phyloP scores from a whole-genome alignment of 2,329 filamentous ascomycete genomes.

The Diplodia intermedia region DNA sequence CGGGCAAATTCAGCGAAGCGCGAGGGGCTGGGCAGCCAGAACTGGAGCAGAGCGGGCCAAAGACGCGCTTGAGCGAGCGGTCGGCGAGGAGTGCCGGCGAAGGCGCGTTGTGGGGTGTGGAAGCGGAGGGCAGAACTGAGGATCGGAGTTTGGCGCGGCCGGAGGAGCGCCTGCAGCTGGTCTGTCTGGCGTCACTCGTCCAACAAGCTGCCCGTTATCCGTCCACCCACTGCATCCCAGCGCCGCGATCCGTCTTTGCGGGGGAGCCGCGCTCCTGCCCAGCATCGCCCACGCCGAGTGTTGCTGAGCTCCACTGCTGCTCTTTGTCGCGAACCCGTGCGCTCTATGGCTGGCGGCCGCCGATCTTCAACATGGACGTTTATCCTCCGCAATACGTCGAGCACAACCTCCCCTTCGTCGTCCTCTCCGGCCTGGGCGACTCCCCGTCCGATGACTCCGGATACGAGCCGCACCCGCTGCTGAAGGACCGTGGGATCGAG shows the following conservation, averaged over 20 bases:
- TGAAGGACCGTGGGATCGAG: conserved; percentile 55
- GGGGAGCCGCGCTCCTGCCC: conserved; percentile 27
- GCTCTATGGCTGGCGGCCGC: conserved; percentile 29
- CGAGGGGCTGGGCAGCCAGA: neutral
- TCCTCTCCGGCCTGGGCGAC: conserved; percentile 75
- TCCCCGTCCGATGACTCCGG: conserved; percentile 37
- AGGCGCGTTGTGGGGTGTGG: conserved; percentile 15
- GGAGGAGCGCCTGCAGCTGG: conserved; percentile 1
- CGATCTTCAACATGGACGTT: conserved; percentile 69
- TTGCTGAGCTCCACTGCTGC: conserved; percentile 16
- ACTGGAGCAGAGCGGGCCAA: neutral
- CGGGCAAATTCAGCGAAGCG: neutral
- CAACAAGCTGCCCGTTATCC: neutral
- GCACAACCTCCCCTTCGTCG: conserved; percentile 84
- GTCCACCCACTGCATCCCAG: conserved; percentile 9
- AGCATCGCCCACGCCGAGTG: conserved; percentile 19
- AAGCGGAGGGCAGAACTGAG: conserved; percentile 26
- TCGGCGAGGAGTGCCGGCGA: conserved; percentile 3
- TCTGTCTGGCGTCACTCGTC: conserved; percentile 25
- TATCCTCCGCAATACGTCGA: conserved; percentile 80
- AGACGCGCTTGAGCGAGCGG: conserved; percentile 1
- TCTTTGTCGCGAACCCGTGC: conserved; percentile 1
- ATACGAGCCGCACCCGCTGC: conserved; percentile 53
- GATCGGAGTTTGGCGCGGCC: conserved; percentile 28
- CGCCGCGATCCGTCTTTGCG: conserved; percentile 8